Evolutionary conservation across 2,329 filamentous ascomycete genomes (phyloP), one percentile per base, ranked within the genome.

Genomic region (Botryotinia globosa): DNA sequence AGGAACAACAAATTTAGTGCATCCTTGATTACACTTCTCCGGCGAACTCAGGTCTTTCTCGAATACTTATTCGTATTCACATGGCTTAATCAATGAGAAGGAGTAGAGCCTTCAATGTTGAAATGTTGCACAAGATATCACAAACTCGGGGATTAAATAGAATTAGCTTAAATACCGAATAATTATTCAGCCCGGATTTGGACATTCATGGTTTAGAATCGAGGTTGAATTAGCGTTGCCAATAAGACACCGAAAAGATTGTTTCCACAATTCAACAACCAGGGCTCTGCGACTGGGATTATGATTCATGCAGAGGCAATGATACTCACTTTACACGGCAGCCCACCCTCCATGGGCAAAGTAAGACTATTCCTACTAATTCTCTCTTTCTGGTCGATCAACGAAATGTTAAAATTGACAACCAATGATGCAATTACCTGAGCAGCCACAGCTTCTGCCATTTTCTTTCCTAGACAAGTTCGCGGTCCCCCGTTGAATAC

Each of bases 401-500:
- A 80, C 73, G 77, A 78, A 69, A 90, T 87, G 10, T 88, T 85
- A 76, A 90, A 91, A 4, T 79, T 75, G 56, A 81, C 79, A 6
- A 85, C 79, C 73, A 90, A 78, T 1, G 81, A 83, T 5, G 86
- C 84, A 76, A 90, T 83, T 14, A 87, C 85, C 80, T 89, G 87
- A 25, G 86, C 85, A 8, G 85, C 88, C 59, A 91, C 84, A 9
- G 85, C 75, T 80, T 91, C 88, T 5, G 89, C 89, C 89, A 91
- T 90, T 76, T 85, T 87, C 82, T 88, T 89, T 4, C 89, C 89
- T 51, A 91, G 80, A 74, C 89, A 91, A 4, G 84, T 84, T 54
- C 89, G 83, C n/a, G 87, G 82, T 0, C 89, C 89, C 29, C 88
- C 89, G 76, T 91, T 90, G 79, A 91, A 91, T 4, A 91, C 89